These are phyloP conservation scores for Biscogniauxia marginata DNA, from an alignment of 2,329 filamentous ascomycete genomes.

Conservation along the genomic window DNA sequence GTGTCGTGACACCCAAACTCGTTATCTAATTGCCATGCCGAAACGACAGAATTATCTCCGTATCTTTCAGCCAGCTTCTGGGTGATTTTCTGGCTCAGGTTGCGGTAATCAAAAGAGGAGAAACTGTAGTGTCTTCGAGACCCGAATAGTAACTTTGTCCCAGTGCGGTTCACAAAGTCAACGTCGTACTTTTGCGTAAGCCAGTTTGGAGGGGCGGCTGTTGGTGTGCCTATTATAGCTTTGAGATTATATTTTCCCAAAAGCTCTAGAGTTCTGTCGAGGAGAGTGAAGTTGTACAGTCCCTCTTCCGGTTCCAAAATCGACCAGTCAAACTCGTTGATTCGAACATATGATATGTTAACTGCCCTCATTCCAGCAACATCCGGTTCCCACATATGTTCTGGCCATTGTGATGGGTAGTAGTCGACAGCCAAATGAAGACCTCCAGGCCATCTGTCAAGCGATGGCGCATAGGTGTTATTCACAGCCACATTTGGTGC, in stretches of 20 bases:
- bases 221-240: slow-evolving; percentile 24
- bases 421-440: slow-evolving; percentile 22
- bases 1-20: slow-evolving; percentile 25
- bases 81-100: slow-evolving; percentile 23
- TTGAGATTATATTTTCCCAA: slow-evolving; percentile 17
- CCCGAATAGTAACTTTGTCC: slow-evolving; percentile 21
- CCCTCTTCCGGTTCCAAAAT: slow-evolving; percentile 20
- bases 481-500: background rate
- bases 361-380: slow-evolving; percentile 19
- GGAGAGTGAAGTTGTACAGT: slow-evolving; percentile 20
- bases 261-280: slow-evolving; percentile 20
- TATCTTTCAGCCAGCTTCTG: slow-evolving; percentile 20
- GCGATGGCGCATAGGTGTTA: background rate
- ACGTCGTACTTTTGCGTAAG: slow-evolving; percentile 19
- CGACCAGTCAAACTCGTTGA: slow-evolving; percentile 25
- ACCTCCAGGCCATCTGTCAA: slow-evolving; percentile 16
- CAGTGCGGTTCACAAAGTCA: slow-evolving; percentile 23
- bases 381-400: slow-evolving; percentile 21
- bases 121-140: slow-evolving; percentile 25
- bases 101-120: slow-evolving; percentile 22
- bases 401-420: slow-evolving; percentile 25
- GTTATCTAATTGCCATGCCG: slow-evolving; percentile 25
- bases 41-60: slow-evolving; percentile 15
- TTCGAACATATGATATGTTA: slow-evolving; percentile 22
- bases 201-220: slow-evolving; percentile 22